These are phyloP conservation scores for Cubamyces lactineus DNA, from an alignment of 768 basidiomycete genomes.

Conservation along the genomic window DNA sequence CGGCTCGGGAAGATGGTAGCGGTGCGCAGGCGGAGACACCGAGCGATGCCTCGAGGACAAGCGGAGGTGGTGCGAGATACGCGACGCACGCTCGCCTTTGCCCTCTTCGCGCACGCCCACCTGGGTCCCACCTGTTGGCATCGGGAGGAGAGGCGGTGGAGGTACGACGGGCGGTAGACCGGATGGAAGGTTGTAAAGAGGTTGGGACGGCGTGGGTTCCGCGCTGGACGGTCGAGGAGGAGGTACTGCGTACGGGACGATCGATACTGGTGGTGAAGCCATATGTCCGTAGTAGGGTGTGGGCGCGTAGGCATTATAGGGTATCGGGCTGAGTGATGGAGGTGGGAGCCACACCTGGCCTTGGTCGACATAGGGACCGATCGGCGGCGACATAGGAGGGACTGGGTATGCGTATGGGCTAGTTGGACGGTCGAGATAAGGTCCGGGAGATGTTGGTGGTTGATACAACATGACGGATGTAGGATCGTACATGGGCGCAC, in stretches of 20 bases:
- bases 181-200: constrained; percentile 36
- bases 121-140: constrained; percentile 16
- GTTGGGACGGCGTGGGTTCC: constrained; percentile 42
- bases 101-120: constrained; percentile 52
- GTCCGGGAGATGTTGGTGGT: constrained; percentile 26
- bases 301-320: constrained; percentile 8
- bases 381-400: constrained; percentile 42
- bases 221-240: constrained; percentile 56
- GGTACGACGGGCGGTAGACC: constrained; percentile 41
- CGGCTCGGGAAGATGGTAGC: constrained; percentile 45
- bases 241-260: constrained; percentile 24
- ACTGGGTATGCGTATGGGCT: constrained; percentile 42
- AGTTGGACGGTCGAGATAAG: constrained; percentile 32
- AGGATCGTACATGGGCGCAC: constrained; percentile 19
- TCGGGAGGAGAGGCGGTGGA: constrained; percentile 38
- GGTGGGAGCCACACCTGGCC: constrained; percentile 55
- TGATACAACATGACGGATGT: constrained; percentile 21
- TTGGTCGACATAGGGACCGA: constrained; percentile 37
- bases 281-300: constrained; percentile 13
- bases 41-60: constrained; percentile 60
- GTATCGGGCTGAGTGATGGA: constrained; percentile 16
- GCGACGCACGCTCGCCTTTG: constrained; percentile 61
- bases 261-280: constrained; percentile 16
- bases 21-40: constrained; percentile 63
- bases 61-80: constrained; percentile 62